phyloP scores from a whole-genome alignment of 2,329 filamentous ascomycete genomes.

The Fusarium nematophilum region DNA sequence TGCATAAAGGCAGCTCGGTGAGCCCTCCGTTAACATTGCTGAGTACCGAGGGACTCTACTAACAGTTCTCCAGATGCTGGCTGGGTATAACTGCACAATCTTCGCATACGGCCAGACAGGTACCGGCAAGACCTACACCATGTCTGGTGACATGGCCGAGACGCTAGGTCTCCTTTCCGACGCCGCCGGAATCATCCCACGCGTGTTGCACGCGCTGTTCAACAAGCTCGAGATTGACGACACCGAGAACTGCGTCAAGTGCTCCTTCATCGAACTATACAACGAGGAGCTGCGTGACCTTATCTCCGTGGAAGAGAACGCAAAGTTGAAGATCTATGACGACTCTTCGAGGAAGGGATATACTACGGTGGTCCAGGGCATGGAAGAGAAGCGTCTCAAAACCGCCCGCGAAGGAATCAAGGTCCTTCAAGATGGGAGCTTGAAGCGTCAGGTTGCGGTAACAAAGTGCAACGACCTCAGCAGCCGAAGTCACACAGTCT shows the following conservation, averaged over 20 bases:
- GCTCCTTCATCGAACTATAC: slow-evolving; percentile 98
- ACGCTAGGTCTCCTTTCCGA: slow-evolving; percentile 88
- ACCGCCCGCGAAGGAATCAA: slow-evolving; percentile 87
- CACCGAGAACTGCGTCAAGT: slow-evolving; percentile 90
- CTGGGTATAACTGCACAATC: slow-evolving; percentile 97
- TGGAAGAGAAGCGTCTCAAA: slow-evolving; percentile 96
- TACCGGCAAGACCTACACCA: slow-evolving; percentile 98
- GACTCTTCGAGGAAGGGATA: slow-evolving; percentile 87
- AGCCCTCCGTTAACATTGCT: too few relatives aligned
- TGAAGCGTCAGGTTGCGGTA: slow-evolving; percentile 94
- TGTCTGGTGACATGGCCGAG: slow-evolving; percentile 97
- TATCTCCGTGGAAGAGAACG: slow-evolving; percentile 81
- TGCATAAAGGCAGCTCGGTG: too few relatives aligned
- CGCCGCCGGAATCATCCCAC: slow-evolving; percentile 93
- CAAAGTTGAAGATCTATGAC: slow-evolving; percentile 95
- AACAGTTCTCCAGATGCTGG: too few relatives aligned
- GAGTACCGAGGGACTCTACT: too few relatives aligned
- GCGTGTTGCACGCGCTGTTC: slow-evolving; percentile 89
- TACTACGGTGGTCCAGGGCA: slow-evolving; percentile 90
- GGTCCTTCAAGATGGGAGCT: slow-evolving; percentile 86
- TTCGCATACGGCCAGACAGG: slow-evolving; percentile 99
- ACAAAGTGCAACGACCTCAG: slow-evolving; percentile 99
- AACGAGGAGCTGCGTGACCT: slow-evolving; percentile 97
- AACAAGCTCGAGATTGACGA: slow-evolving; percentile 82
- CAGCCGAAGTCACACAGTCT: slow-evolving; percentile 96